These are phyloP conservation scores for Phialemonium atrogriseum DNA, from an alignment of 2,329 filamentous ascomycete species.

Conservation along the genomic window DNA sequence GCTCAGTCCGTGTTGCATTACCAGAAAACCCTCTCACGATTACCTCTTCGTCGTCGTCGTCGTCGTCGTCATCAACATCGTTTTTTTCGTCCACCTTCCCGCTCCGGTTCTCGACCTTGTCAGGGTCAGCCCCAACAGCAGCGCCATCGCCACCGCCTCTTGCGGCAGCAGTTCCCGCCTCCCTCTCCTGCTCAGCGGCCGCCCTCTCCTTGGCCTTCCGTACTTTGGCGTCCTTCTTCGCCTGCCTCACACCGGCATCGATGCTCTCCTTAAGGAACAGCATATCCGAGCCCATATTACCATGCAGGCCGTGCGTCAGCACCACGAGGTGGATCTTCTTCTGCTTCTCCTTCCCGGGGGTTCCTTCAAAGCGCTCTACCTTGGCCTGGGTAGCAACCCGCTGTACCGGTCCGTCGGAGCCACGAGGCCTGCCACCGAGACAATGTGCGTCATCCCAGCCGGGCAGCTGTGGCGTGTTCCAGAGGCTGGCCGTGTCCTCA, in stretches of 20 bases:
- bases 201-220: constrained; percentile 45
- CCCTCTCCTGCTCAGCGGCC: too few species aligned
- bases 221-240: constrained; percentile 58
- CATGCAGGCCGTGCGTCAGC: constrained; percentile 89
- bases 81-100: constrained; percentile 10
- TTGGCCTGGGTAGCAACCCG: background rate
- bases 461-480: constrained; percentile 85
- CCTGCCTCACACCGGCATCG: constrained; percentile 70
- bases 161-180: constrained; percentile 11
- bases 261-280: constrained; percentile 96
- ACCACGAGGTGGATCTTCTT: constrained; percentile 87
- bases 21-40: constrained; percentile 85
- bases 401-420: constrained; percentile 11
- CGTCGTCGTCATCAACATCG: constrained; percentile 23
- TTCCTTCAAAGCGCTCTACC: constrained; percentile 5
- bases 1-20: constrained; percentile 85
- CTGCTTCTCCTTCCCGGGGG: constrained; percentile 34
- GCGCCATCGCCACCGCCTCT: constrained; percentile 7
- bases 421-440: too few species aligned
- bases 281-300: constrained; percentile 94
- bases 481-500: constrained; percentile 81
- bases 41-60: constrained; percentile 71
- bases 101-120: constrained; percentile 8
- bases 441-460: constrained; percentile 38
- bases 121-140: constrained; percentile 3